Evolutionary conservation across 371 early-diverging fungal genomes (phyloP), one percentile per base, ranked within the genome.

Genomic region (Synchytrium microbalum): DNA sequence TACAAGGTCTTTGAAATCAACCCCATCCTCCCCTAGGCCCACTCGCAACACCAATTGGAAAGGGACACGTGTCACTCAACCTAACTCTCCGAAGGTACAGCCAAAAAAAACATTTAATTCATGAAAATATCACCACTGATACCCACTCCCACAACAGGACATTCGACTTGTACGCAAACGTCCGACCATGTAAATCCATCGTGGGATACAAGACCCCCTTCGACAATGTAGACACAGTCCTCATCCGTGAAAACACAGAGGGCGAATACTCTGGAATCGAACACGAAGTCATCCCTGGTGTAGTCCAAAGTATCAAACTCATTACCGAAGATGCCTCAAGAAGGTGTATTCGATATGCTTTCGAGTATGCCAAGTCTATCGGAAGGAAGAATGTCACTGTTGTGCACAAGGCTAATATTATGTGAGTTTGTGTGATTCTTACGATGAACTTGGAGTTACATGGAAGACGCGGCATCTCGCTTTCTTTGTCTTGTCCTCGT

Each of bases 161-260:
- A 54, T 96, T 98, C 80, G 92, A 95, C 85, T 86, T 98, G 69
- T 98, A 91, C 73, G 98, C 98, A 74, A 96, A 96, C 81, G 93
- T 98, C 64, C 91, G 97, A 77, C 97, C 97, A 58, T 96, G 96
- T 87, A 88, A 89, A 73, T 88, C 89, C 58, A 90, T 98, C 71
- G 87, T 84, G 59, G 97, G 97, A 33, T 98, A 86, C 83, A 90
- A 90, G 77, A 98, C 98, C 52, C 90, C 88, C 64, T 96, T 95
- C 76, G 90, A 92, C 67, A 88, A 96, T 71, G 98, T 98, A 61
- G 85, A 98, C 81, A 92, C 96, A 46, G 96, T 98, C 54, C 83
- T 98, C 64, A 96, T 98, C 74, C 92, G 98, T 78, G 98, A 98
- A 77, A 98, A 98, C 87, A 98, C 98, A 38, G 98, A 98, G 81